Percentiles rank a stretch among this genome's conserved stretches.
These are phyloP conservation scores for Oligophagozyma castellii DNA, from an alignment of 1,139 yeast species.

Conservation along the genomic window DNA sequence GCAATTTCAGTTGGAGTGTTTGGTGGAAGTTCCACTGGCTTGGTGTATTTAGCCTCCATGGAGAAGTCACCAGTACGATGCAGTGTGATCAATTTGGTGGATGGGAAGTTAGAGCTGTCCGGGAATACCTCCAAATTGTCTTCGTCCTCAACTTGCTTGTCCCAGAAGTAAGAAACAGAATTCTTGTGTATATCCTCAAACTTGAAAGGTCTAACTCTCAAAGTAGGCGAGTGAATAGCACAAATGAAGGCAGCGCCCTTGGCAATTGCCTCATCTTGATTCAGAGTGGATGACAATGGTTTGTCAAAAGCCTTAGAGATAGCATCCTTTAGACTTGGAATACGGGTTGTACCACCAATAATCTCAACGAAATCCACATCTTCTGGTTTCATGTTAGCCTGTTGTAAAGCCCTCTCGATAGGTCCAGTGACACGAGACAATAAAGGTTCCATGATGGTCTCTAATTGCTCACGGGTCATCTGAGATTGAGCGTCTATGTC, in stretches of 20 bases:
- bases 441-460: conserved; percentile 74
- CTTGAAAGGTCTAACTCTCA: conserved; percentile 97
- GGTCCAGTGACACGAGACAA: conserved; percentile 66
- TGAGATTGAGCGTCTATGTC: conserved; percentile 92
- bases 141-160: conserved; percentile 75
- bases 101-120: conserved; percentile 82
- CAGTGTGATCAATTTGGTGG: conserved; percentile 87
- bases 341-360: conserved; percentile 98
- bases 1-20: conserved; percentile 59
- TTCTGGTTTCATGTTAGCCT: conserved; percentile 56
- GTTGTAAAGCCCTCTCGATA: conserved; percentile 66
- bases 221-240: conserved; percentile 97
- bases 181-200: conserved; percentile 88
- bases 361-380: conserved; percentile 87
- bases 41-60: conserved; percentile 75
- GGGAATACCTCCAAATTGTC: conserved; percentile 96
- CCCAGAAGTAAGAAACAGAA: conserved; percentile 95
- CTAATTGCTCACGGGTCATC: conserved; percentile 83
- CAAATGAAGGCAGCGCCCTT: conserved; percentile 98
- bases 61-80: conserved; percentile 85
- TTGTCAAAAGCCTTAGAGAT: conserved; percentile 73
- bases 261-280: conserved; percentile 98
- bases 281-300: conserved; percentile 83
- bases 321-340: conserved; percentile 79
- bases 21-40: conserved; percentile 56